Evolutionary conservation across 495 filamentous ascomycete species (phyloP).

Genomic region (Xylaria longipes): DNA sequence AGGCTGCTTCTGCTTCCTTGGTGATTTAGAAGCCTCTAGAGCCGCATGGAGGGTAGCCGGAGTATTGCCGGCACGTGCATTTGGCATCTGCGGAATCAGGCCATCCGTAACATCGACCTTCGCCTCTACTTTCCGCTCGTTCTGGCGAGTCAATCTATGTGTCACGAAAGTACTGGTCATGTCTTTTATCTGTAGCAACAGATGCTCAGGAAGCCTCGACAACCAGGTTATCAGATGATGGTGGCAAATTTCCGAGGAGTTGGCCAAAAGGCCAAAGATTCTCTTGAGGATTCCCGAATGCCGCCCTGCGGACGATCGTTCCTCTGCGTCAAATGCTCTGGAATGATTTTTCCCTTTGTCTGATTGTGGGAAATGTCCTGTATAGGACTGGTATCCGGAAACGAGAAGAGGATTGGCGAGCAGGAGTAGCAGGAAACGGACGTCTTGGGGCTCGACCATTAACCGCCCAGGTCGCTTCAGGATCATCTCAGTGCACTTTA

Average conservation of each 20-base stretch:
- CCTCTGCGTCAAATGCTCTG: constrained; percentile 35
- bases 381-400: constrained; percentile 45
- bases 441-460: constrained; percentile 71
- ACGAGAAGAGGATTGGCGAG: constrained; percentile 82
- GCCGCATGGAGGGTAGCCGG: constrained; percentile 78
- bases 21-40: constrained; percentile 56
- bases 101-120: constrained; percentile 64
- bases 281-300: constrained; percentile 89
- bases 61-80: constrained; percentile 63
- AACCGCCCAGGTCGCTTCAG: constrained; percentile 83
- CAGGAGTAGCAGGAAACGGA: constrained; percentile 83
- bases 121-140: constrained; percentile 67
- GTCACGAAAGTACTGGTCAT: constrained; percentile 81
- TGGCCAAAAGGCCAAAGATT: constrained; percentile 79
- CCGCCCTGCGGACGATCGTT: constrained; percentile 38
- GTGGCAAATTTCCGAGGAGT: constrained; percentile 77
- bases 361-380: constrained; percentile 35
- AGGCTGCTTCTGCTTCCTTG: constrained; percentile 51
- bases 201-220: constrained; percentile 69
- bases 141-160: constrained; percentile 77
- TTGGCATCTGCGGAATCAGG: constrained; percentile 73
- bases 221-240: constrained; percentile 88
- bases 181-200: constrained; percentile 77
- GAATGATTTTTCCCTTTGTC: constrained; percentile 38
- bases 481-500: constrained; percentile 84